Conservation (phyloP, 164 flowering plant species). For the Nymphaea thermarum region DNA sequence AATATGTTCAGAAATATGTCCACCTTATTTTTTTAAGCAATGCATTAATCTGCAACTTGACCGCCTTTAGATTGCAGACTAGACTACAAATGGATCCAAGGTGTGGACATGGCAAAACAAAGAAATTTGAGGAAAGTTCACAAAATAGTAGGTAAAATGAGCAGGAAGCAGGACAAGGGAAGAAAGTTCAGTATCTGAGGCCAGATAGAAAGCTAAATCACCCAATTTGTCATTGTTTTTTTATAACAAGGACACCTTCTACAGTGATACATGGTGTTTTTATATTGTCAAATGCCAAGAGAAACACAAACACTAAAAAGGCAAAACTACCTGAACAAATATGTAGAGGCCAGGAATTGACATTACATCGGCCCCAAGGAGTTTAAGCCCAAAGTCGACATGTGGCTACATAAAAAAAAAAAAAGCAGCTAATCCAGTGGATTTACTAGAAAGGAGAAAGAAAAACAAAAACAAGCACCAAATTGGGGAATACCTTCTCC, state of each 20-base stretch:
- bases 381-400: slow-evolving; percentile 88
- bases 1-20: too few species aligned
- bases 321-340: slow-evolving; percentile 63
- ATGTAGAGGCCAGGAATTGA: slow-evolving; percentile 83
- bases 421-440: background rate
- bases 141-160: too few species aligned
- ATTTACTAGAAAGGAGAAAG: background rate
- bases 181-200: slow-evolving; percentile 25
- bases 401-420: slow-evolving; percentile 58
- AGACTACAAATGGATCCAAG: too few species aligned
- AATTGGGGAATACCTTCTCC: slow-evolving; percentile 54
- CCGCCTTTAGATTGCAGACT: too few species aligned
- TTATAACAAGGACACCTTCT: too few species aligned
- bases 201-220: background rate
- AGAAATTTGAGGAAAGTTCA: too few species aligned
- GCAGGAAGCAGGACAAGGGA: too few species aligned
- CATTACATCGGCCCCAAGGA: slow-evolving; percentile 85
- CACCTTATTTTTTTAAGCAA: too few species aligned
- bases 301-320: slow-evolving; percentile 1
- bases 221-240: too few species aligned
- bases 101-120: too few species aligned
- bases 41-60: too few species aligned
- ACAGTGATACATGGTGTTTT: too few species aligned
- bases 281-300: background rate
- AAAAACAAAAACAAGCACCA: background rate